A percentile compares a stretch with the other conserved stretches of the same genome.
Evolutionary conservation across 2,329 filamentous ascomycete genomes (phyloP).

Genomic region (Xylaria sp.): DNA sequence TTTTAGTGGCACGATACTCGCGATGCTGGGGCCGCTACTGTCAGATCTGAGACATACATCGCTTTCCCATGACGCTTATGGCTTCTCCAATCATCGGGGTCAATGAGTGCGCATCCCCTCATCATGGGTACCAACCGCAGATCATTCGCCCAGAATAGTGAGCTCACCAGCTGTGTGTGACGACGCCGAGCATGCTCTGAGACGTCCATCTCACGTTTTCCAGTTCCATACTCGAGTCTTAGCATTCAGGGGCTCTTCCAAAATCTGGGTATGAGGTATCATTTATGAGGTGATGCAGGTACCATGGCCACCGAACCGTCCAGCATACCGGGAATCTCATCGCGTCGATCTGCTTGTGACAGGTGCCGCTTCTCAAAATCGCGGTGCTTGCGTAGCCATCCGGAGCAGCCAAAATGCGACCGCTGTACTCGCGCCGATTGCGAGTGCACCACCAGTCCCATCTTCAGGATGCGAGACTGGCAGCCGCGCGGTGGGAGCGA

Average conservation of each 20-base stretch:
- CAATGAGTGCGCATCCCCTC: too few relatives aligned
- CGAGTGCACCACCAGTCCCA: constrained; percentile 1
- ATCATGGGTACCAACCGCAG: too few relatives aligned
- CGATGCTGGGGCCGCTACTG: too few relatives aligned
- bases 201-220: too few relatives aligned
- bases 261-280: background rate
- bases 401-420: background rate
- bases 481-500: background rate
- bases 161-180: too few relatives aligned
- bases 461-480: constrained; percentile 2
- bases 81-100: too few relatives aligned
- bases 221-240: too few relatives aligned
- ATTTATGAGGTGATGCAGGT: background rate
- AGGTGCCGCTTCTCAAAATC: background rate
- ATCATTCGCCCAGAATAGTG: too few relatives aligned
- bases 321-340: constrained; percentile 2
- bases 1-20: too few relatives aligned
- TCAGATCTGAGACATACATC: too few relatives aligned
- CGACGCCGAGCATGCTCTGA: too few relatives aligned
- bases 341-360: constrained; percentile 5
- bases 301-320: background rate
- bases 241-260: background rate
- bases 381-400: background rate
- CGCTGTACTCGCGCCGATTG: constrained; percentile 3
- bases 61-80: too few relatives aligned